Conservation (phyloP, 371 early-diverging fungal species). For the Haplosporangium sp. region DNA sequence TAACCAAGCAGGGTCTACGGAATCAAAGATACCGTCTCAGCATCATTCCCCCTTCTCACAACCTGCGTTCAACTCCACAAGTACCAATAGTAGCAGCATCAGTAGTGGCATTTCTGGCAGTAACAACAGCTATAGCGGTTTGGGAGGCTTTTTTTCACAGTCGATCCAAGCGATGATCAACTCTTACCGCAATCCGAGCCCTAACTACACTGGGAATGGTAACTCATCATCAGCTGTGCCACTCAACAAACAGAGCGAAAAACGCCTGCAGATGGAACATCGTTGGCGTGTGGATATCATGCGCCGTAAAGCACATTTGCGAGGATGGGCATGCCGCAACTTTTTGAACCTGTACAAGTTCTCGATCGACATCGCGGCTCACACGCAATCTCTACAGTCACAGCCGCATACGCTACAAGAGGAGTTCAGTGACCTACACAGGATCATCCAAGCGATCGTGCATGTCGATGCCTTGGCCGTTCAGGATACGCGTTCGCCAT, state of each 20-base stretch:
- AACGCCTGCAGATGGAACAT: constrained; percentile 20
- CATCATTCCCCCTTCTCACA: background rate
- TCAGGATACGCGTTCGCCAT: no score
- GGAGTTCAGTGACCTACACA: constrained; percentile 38
- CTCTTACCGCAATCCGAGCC: constrained; percentile 10
- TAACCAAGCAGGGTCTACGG: constrained; percentile 18
- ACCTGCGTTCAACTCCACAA: background rate
- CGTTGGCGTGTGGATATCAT: constrained; percentile 43
- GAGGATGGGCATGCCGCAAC: constrained; percentile 33
- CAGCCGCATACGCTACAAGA: constrained; percentile 7
- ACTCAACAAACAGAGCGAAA: constrained; percentile 28
- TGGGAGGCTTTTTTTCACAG: constrained; percentile 16
- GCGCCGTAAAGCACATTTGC: constrained; percentile 30
- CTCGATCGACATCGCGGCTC: constrained; percentile 12
- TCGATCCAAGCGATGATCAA: constrained; percentile 22
- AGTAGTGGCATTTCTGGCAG: background rate
- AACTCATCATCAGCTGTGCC: background rate
- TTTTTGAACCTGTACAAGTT: constrained; percentile 33
- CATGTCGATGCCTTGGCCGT: constrained; percentile 20
- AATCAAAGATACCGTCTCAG: background rate
- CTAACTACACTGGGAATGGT: background rate
- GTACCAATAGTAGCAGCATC: background rate
- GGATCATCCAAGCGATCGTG: constrained; percentile 25
- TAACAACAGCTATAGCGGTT: background rate
- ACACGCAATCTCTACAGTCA: background rate